Base-by-base conservation (phyloP, 495 filamentous ascomycete species). In the Lophiotrema nucula region DNA sequence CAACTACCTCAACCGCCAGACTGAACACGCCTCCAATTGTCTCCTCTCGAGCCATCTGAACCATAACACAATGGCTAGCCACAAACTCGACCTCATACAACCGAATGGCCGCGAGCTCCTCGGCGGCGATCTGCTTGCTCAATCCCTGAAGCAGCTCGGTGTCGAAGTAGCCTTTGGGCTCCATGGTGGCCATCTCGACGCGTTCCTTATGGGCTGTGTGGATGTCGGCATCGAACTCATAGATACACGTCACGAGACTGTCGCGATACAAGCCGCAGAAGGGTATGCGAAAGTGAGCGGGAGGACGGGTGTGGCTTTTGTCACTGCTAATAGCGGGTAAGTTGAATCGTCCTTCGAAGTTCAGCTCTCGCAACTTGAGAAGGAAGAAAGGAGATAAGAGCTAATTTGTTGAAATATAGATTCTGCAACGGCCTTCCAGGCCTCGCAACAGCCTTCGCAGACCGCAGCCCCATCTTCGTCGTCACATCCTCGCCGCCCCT, bases 131-230 rank as follows among this genome's bases (percentile, higher is more conserved):
- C 61, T 69, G 3, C 64, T 67, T 37, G 64, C 60, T 21, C 65
- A 69, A 54, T 60, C 26, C 6, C 55, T 69, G 2, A 16, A 56
- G 23, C 35, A 44, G 24, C 35, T 69, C 1, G 67, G 64, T n/a
- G 59, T 62, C 11, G 44, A 47, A 11, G 67, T 69, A 0, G 64
- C 67, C 4, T 69, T 69, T 56, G 67, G 67, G 11, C 52, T 67
- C 19, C 67, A 69, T 44, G 67, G 67, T 15, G 64, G 67, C 37
- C 64, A 69, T 51, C 58, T 65, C 2, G 64, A 69, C 60, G 61
- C 64, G 22, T 67, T 69, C 41, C 44, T 69, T 15, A 56, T 67
- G 47, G 67, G 64, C 15, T 67, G 65, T 41, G 67, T 39, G n/a
- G 60, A 60, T 24, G 35, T 48, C n/a, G 67, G 60, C 21, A 67